Evolutionary conservation across 2,329 filamentous ascomycete genomes (phyloP).

Genomic region (Exophiala sp.): DNA sequence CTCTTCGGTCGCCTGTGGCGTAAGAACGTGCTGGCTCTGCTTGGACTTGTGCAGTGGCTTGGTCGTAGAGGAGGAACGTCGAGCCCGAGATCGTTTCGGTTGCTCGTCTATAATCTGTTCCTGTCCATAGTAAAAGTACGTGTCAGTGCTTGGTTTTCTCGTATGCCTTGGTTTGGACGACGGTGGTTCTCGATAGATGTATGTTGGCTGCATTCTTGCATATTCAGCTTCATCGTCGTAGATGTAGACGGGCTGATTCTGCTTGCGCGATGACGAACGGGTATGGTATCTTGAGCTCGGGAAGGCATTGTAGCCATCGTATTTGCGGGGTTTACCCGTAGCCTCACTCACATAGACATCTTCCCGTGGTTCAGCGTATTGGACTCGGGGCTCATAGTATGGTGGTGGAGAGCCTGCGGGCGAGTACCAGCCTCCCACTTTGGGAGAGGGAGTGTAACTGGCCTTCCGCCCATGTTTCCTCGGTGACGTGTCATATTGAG

Average conservation of each 20-base stretch:
- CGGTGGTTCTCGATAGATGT: slow-evolving; percentile 42
- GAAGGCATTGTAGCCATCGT: slow-evolving; percentile 41
- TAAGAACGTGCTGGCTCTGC: slow-evolving; percentile 33
- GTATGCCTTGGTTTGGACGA: slow-evolving; percentile 42
- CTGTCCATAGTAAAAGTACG: slow-evolving; percentile 49
- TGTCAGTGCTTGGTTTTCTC: slow-evolving; percentile 44
- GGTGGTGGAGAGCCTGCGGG: slow-evolving; percentile 40
- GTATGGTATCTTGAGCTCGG: slow-evolving; percentile 42
- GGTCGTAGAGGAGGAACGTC: slow-evolving; percentile 50
- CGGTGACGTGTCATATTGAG: slow-evolving; percentile 35
- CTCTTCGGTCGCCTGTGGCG: slow-evolving; percentile 56
- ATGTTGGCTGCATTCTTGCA: slow-evolving; percentile 45
- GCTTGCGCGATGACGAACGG: slow-evolving; percentile 37
- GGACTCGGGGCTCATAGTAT: slow-evolving; percentile 44
- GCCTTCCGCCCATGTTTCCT: slow-evolving; percentile 53
- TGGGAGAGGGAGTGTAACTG: slow-evolving; percentile 46
- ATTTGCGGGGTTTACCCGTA: slow-evolving; percentile 35
- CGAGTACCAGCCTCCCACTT: slow-evolving; percentile 37
- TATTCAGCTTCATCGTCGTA: slow-evolving; percentile 49
- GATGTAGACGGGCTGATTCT: slow-evolving; percentile 51
- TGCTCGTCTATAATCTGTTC: slow-evolving; percentile 53
- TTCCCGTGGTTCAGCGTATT: slow-evolving; percentile 48
- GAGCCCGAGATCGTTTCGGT: slow-evolving; percentile 43
- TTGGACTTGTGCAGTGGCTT: slow-evolving; percentile 41
- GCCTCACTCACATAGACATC: slow-evolving; percentile 64